Conservation (phyloP, 495 filamentous ascomycete species). For the Bombardia bombarda region DNA sequence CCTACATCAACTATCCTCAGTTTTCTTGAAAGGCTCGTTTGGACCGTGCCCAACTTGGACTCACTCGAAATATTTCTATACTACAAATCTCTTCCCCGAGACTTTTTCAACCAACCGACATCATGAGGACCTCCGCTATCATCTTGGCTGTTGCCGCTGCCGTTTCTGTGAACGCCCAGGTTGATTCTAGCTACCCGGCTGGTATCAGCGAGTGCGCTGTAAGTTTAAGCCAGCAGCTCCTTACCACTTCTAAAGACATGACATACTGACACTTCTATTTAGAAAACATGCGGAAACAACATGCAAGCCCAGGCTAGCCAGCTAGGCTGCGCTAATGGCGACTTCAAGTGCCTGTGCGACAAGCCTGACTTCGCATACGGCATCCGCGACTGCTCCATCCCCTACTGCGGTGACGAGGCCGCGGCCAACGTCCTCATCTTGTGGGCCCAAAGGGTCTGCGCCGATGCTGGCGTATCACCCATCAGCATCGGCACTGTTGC, state of each 20-base stretch:
- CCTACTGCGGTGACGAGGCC: slow-evolving; percentile 48
- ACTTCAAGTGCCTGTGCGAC: slow-evolving; percentile 64
- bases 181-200: slow-evolving; percentile 14
- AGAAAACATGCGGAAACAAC: slow-evolving; percentile 67
- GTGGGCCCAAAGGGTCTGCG: slow-evolving; percentile 28
- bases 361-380: slow-evolving; percentile 62
- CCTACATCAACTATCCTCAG: slow-evolving; percentile 1
- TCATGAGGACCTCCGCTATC: slow-evolving; percentile 31
- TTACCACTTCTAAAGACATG: neutral
- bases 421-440: slow-evolving; percentile 21
- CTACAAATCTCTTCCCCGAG: neutral
- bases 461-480: slow-evolving; percentile 9
- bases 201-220: slow-evolving; percentile 32
- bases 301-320: slow-evolving; percentile 55
- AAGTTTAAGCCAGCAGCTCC: slow-evolving; percentile 14
- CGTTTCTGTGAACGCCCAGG: slow-evolving; percentile 21
- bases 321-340: slow-evolving; percentile 50
- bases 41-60: neutral
- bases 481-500: slow-evolving; percentile 5
- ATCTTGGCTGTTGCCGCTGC: slow-evolving; percentile 24
- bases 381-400: slow-evolving; percentile 67
- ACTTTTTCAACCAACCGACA: neutral
- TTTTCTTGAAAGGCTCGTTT: neutral
- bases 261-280: slow-evolving; percentile 7
- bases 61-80: neutral